Conservation (phyloP, 495 filamentous ascomycete species). For the Wilcoxina mikolae region DNA sequence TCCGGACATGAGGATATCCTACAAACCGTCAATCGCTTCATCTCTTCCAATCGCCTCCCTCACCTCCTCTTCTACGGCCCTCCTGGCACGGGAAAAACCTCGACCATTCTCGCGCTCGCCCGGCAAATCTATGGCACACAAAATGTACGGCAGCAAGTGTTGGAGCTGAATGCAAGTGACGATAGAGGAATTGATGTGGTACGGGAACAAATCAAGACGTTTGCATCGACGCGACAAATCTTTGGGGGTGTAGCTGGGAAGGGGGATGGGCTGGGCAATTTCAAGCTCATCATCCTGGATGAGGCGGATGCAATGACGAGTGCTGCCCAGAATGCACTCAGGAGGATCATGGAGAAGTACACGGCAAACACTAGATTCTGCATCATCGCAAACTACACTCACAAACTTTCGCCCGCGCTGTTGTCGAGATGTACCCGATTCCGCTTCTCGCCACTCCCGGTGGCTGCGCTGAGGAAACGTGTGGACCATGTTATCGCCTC, state of each 20-base stretch:
- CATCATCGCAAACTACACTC: conserved; percentile 97
- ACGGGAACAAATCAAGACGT: conserved; percentile 97
- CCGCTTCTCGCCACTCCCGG: conserved; percentile 85
- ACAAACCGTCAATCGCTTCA: conserved; percentile 90
- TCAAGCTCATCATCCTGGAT: conserved; percentile 94
- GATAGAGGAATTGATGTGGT: conserved; percentile 98
- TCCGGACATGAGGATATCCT: conserved; percentile 97
- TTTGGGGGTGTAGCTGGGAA: conserved; percentile 34
- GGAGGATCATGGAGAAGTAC: conserved; percentile 98
- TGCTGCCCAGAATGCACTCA: conserved; percentile 90
- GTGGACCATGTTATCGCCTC: conserved; percentile 84
- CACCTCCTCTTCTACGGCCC: conserved; percentile 97
- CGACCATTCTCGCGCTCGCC: conserved; percentile 81
- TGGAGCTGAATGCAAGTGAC: conserved; percentile 93
- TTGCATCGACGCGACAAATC: conserved; percentile 61
- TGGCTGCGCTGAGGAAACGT: conserved; percentile 61
- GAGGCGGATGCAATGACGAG: conserved; percentile 98
- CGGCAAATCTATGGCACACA: conserved; percentile 79
- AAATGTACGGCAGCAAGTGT: conserved; percentile 95
- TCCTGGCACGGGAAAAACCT: conserved; percentile 96
- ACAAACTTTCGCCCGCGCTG: conserved; percentile 91
- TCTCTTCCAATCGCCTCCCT: conserved; percentile 60
- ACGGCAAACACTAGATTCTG: conserved; percentile 96
- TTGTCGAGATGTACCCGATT: conserved; percentile 90
- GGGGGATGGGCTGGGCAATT: conserved; percentile 46